Conservation (phyloP, 768 basidiomycete genomes). For the Royoungia palumana region DNA sequence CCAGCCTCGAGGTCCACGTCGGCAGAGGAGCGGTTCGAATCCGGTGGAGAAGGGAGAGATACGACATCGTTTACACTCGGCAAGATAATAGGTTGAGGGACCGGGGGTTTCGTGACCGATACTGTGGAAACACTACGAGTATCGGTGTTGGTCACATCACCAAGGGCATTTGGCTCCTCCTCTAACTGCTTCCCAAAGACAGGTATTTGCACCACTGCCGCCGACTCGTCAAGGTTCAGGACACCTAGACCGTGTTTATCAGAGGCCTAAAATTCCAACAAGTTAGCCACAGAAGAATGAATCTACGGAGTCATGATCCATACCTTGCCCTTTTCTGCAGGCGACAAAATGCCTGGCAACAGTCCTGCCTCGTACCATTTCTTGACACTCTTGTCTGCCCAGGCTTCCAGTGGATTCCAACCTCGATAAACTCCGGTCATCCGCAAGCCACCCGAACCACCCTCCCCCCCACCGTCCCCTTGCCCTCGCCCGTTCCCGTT, state of each 20-base stretch:
- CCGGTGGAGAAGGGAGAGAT: slow-evolving; percentile 41
- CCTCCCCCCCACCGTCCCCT: slow-evolving; percentile 76
- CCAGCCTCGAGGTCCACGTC: slow-evolving; percentile 40
- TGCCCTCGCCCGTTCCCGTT: slow-evolving; percentile 74
- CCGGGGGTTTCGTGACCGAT: slow-evolving; percentile 66
- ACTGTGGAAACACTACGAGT: slow-evolving; percentile 46
- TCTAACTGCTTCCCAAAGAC: slow-evolving; percentile 41
- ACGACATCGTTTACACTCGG: slow-evolving; percentile 63
- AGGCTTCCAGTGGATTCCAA: slow-evolving; percentile 90
- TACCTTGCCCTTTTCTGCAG: slow-evolving; percentile 49
- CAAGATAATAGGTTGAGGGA: slow-evolving; percentile 64
- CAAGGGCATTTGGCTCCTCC: slow-evolving; percentile 20
- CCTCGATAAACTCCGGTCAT: slow-evolving; percentile 85
- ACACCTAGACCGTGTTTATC: slow-evolving; percentile 47
- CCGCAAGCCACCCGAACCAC: slow-evolving; percentile 66
- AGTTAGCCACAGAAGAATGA: slow-evolving; percentile 15
- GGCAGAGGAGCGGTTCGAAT: slow-evolving; percentile 40
- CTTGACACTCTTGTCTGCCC: slow-evolving; percentile 85
- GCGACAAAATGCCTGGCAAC: slow-evolving; percentile 46
- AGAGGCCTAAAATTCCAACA: slow-evolving; percentile 31
- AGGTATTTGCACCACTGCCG: slow-evolving; percentile 61
- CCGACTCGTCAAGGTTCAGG: slow-evolving; percentile 40
- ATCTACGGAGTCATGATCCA: slow-evolving; percentile 14
- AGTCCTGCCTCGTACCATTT: slow-evolving; percentile 84
- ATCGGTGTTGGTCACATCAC: slow-evolving; percentile 22